phyloP scores from a whole-genome alignment of 176 grass and related monocot genomes.

The Ensete glaucum region DNA sequence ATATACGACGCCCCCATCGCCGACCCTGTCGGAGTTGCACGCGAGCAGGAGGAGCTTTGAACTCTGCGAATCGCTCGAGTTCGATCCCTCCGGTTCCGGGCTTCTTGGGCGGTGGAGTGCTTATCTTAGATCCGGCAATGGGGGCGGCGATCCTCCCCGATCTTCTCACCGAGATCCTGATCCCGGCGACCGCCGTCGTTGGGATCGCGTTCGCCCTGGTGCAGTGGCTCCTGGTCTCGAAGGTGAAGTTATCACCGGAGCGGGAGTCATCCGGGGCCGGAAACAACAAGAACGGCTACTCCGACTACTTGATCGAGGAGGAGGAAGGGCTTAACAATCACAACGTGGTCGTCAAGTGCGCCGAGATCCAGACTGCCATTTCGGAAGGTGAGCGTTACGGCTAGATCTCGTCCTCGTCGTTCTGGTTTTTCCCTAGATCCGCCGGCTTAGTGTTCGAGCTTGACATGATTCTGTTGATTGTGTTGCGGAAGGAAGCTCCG shows the following conservation, averaged over 20 bases:
- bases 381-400: conserved; percentile 27
- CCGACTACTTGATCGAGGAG: conserved; percentile 63
- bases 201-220: conserved; percentile 65
- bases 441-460: neutral
- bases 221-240: conserved; percentile 69
- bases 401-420: conserved; percentile 2
- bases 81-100: neutral
- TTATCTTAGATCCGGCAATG: conserved; percentile 23
- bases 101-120: neutral
- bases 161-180: conserved; percentile 52
- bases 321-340: conserved; percentile 32
- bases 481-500: neutral
- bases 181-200: conserved; percentile 53
- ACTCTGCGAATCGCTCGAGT: neutral
- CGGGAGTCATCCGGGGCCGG: neutral
- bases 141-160: conserved; percentile 49
- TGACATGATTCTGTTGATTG: neutral
- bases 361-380: conserved; percentile 42
- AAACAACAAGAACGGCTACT: conserved; percentile 33
- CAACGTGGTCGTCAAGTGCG: conserved; percentile 36
- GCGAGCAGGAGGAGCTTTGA: neutral
- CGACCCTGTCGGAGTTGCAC: neutral
- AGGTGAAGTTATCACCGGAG: conserved; percentile 53
- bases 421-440: conserved; percentile 1
- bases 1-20: neutral